Percentiles rank a stretch among this genome's conserved stretches.
Conservation (phyloP, 345 rosid species). For the Schrenkiella parvula region DNA sequence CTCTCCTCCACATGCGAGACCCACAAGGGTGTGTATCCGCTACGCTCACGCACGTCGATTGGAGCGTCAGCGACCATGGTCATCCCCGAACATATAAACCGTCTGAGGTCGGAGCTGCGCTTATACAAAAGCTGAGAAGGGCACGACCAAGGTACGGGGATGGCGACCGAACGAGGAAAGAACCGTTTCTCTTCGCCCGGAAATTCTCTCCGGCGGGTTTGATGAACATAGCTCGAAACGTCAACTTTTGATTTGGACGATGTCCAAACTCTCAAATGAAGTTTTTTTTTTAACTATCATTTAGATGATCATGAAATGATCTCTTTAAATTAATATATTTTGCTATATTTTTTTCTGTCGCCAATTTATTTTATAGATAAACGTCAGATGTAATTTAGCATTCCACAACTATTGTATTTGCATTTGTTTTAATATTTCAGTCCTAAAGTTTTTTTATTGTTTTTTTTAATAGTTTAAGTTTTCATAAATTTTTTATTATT, state of each 20-base stretch:
- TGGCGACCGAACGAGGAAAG: conserved; percentile 17
- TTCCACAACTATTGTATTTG: no score
- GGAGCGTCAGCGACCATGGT: conserved; percentile 44
- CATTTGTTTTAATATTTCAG: no score
- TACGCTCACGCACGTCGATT: conserved; percentile 72
- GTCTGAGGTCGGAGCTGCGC: conserved; percentile 43
- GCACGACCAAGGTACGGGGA: conserved; percentile 49
- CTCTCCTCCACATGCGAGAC: conserved; percentile 56
- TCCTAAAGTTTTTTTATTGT: no score
- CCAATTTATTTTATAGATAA: no score
- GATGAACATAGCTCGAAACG: conserved; percentile 42
- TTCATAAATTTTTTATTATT: no score
- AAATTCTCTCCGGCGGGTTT: conserved; percentile 49
- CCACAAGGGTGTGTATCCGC: conserved; percentile 47
- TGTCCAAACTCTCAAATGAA: background rate
- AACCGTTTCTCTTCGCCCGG: conserved; percentile 61
- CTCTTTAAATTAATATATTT: no score
- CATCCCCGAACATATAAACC: conserved; percentile 68
- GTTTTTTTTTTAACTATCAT: background rate
- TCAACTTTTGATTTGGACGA: conserved; percentile 29
- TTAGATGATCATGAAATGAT: background rate
- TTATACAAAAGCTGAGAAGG: conserved; percentile 39
- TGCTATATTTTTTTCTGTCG: no score
- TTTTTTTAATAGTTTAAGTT: no score
- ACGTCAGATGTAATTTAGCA: no score